Evolutionary conservation across 371 early-diverging fungal genomes (phyloP), one percentile per base, ranked within the genome.

Genomic region (Encephalitozoon hellem): DNA sequence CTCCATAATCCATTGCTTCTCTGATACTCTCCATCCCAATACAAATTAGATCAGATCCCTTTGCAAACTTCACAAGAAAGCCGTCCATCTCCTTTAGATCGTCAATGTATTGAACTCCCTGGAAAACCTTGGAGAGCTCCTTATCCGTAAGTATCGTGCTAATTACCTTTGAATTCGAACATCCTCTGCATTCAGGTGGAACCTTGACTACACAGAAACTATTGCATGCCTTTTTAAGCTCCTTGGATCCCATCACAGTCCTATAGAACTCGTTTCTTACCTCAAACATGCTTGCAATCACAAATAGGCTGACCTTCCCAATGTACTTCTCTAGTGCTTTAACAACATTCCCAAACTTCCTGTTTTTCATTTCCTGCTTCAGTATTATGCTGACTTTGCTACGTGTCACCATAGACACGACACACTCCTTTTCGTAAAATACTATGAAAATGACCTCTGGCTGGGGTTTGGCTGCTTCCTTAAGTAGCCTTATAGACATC

Each of bases 1-100:
- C 81, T 34, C 77, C 84, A 63, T 82, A 80, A 26, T 85, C 84
- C 45, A 81, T 34, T 26, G 80, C 80, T 38, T 80, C 82, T 23
- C 49, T 26, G 11, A 78, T 67, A 53, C 82, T 80, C 55, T 72
- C 75, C 38, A 72, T 65, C 8, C 85, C 85, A 18, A 81, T 68
- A 25, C 47, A 71, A 8, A 77, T 64, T 32, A 53, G 41, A 18
- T 54, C 54, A 9, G 39, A 41, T 6, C 63, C 55, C 8, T 21
- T 68, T 38, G 77, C 75, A 25, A 81, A 72, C 41, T 54, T 18
- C 9, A 28, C 69, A 34, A 77, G 76, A 67, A 79, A 82, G n/a
- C 59, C 52, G 25, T 77, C 67, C 4, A 76, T 43, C 63, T 77
- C 75, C 49, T 65, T 53, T 12, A 85, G n/a, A 47, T 82, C 84